Conservation (phyloP, 2,329 filamentous ascomycete genomes). For the Tolypocladium amazonense region DNA sequence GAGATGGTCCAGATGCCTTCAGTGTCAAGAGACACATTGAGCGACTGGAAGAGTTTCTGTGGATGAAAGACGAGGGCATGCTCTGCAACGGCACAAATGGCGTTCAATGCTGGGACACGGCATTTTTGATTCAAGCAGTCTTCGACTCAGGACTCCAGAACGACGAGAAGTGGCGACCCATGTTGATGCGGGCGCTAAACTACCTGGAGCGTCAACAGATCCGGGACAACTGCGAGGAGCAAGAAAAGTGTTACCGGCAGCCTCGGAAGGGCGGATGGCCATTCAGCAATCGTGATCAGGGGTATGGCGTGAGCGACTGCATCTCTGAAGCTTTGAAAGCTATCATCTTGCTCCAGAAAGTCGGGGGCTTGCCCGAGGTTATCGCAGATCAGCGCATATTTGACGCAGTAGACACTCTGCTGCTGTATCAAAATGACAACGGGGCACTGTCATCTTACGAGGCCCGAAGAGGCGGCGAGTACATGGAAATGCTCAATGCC, state of each 20-base stretch:
- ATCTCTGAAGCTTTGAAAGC: slow-evolving; percentile 85
- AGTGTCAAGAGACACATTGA: slow-evolving; percentile 70
- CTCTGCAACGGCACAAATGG: slow-evolving; percentile 93
- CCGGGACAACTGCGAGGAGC: slow-evolving; percentile 67
- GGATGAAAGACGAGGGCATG: slow-evolving; percentile 90
- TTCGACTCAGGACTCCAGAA: slow-evolving; percentile 70
- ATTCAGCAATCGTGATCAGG: slow-evolving; percentile 86
- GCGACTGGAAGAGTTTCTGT: slow-evolving; percentile 74
- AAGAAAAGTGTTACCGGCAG: slow-evolving; percentile 77
- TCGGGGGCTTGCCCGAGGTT: slow-evolving; percentile 61
- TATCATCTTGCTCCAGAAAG: slow-evolving; percentile 73
- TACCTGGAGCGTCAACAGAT: slow-evolving; percentile 92
- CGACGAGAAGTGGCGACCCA: slow-evolving; percentile 66
- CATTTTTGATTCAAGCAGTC: slow-evolving; percentile 76
- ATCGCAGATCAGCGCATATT: slow-evolving; percentile 70
- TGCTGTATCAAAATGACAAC: slow-evolving; percentile 80
- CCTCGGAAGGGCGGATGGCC: slow-evolving; percentile 89
- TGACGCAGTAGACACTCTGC: slow-evolving; percentile 80
- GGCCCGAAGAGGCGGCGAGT: slow-evolving; percentile 63
- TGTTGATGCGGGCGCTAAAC: slow-evolving; percentile 71
- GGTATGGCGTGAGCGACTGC: slow-evolving; percentile 92
- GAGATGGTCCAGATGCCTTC: slow-evolving; percentile 65
- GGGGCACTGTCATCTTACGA: slow-evolving; percentile 92
- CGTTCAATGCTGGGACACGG: slow-evolving; percentile 96
- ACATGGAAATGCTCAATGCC: slow-evolving; percentile 79